Percentiles rank a stretch among this genome's conserved stretches.
Conservation (phyloP, 129 eudicot genomes). For the Chrysanthemum lavandulifolium region DNA sequence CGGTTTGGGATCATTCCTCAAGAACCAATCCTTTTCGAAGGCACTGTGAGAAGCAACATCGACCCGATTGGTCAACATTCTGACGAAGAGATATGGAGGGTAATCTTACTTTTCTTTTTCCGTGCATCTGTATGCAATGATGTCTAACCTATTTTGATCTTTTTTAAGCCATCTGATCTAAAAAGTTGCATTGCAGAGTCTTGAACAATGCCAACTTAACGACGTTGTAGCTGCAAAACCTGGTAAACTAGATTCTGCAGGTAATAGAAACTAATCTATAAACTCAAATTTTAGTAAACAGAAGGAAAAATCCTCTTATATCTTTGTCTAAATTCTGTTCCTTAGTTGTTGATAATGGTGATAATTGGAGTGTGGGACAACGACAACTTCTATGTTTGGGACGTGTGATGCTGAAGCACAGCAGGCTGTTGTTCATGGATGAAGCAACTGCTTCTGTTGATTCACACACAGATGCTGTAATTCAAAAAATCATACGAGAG, state of each 20-base stretch:
- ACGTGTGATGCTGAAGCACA: conserved; percentile 71
- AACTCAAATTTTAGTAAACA: not conserved
- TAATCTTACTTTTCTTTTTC: conserved; percentile 6
- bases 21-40: conserved; percentile 88
- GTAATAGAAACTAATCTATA: conserved; percentile 31
- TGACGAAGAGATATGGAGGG: conserved; percentile 92
- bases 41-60: conserved; percentile 83
- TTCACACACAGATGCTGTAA: conserved; percentile 85
- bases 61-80: conserved; percentile 77
- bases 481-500: conserved; percentile 79
- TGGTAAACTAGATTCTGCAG: conserved; percentile 75
- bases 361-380: conserved; percentile 95
- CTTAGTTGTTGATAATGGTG: conserved; percentile 76
- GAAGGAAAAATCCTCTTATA: not conserved
- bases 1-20: conserved; percentile 94
- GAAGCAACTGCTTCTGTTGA: conserved; percentile 99
- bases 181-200: conserved; percentile 47
- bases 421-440: conserved; percentile 83
- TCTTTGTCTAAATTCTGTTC: not conserved
- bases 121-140: not conserved
- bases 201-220: conserved; percentile 85
- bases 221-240: conserved; percentile 84
- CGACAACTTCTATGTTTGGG: conserved; percentile 89
- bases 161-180: not conserved
- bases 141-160: too few species aligned